Percentiles rank a stretch among this genome's conserved stretches.
Conservation (phyloP, 305 asterid genomes). For the Solanum hybrid region DNA sequence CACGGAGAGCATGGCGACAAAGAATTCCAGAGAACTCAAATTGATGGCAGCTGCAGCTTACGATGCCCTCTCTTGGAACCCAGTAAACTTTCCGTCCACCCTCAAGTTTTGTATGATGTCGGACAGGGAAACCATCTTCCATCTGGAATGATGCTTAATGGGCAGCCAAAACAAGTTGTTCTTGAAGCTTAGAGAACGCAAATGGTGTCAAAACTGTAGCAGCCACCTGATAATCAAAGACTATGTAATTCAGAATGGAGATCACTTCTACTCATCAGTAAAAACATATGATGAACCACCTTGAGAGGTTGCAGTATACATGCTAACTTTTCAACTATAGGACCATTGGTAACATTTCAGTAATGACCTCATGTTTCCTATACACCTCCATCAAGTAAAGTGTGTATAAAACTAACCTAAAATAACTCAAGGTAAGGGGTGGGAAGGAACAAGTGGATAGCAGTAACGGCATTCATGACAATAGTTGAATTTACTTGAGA, state of each 20-base stretch:
- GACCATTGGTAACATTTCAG: neutral
- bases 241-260: neutral
- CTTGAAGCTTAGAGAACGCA: slow-evolving; percentile 95
- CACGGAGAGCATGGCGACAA: slow-evolving; percentile 88
- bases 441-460: neutral
- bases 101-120: slow-evolving; percentile 88
- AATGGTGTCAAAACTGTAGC: slow-evolving; percentile 82
- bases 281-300: neutral
- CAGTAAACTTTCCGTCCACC: slow-evolving; percentile 94
- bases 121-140: slow-evolving; percentile 65
- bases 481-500: neutral
- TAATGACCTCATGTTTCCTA: neutral
- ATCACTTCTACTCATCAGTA: neutral
- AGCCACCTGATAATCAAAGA: slow-evolving; percentile 51
- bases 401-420: neutral
- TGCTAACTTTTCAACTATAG: neutral
- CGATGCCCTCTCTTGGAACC: slow-evolving; percentile 75
- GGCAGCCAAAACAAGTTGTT: slow-evolving; percentile 83
- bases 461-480: neutral
- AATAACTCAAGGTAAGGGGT: neutral
- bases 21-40: slow-evolving; percentile 92
- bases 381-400: neutral
- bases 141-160: slow-evolving; percentile 84
- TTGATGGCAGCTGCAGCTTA: slow-evolving; percentile 87
- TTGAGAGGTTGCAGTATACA: neutral